phyloP scores from a whole-genome alignment of 148 eudicot species.

The Drosera capensis region DNA sequence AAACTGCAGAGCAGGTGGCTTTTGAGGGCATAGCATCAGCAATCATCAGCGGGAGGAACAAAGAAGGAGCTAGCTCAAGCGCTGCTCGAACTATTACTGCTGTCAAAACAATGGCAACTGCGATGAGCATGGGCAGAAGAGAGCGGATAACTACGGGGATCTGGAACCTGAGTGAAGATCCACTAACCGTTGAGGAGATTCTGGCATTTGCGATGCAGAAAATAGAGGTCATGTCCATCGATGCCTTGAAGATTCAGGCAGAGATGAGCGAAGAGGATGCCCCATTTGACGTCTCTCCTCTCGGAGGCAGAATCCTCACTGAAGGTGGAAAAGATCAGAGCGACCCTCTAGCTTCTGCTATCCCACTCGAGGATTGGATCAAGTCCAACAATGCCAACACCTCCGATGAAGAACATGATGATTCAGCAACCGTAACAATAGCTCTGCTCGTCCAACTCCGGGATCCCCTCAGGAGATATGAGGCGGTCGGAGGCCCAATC shows the following conservation, averaged over 20 bases:
- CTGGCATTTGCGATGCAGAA: slow-evolving; percentile 70
- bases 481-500: slow-evolving; percentile 80
- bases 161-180: slow-evolving; percentile 65
- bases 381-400: slow-evolving; percentile 9
- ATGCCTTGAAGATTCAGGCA: slow-evolving; percentile 78
- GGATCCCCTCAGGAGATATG: slow-evolving; percentile 75
- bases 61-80: slow-evolving; percentile 88
- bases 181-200: slow-evolving; percentile 48
- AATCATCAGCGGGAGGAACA: slow-evolving; percentile 75
- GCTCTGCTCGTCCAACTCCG: slow-evolving; percentile 43
- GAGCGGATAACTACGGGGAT: slow-evolving; percentile 75
- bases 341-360: slow-evolving; percentile 35
- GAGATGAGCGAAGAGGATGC: slow-evolving; percentile 59
- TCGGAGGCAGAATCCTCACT: slow-evolving; percentile 13
- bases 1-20: slow-evolving; percentile 91
- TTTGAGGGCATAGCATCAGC: slow-evolving; percentile 96
- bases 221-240: slow-evolving; percentile 68
- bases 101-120: slow-evolving; percentile 58
- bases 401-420: slow-evolving; percentile 1
- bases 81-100: slow-evolving; percentile 64
- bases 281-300: slow-evolving; percentile 80
- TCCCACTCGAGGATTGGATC: slow-evolving; percentile 69
- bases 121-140: slow-evolving; percentile 57
- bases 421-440: slow-evolving; percentile 19
- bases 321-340: slow-evolving; percentile 9